A percentile compares a stretch with the other conserved stretches of the same genome.
Conservation (phyloP, 805 yeast species). For the Kodamaea neixiangensis region DNA sequence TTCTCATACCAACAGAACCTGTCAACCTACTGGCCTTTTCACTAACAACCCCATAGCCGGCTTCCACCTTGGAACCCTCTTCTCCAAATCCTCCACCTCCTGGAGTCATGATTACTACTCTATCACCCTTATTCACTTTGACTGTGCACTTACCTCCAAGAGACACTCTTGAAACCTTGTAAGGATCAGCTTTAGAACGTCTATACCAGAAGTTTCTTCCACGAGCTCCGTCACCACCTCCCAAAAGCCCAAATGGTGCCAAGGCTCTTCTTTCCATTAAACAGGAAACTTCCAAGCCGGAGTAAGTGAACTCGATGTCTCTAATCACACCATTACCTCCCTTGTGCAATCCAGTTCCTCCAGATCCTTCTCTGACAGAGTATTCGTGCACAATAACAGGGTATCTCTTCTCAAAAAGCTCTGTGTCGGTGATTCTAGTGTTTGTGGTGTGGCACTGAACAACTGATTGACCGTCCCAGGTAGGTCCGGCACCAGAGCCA, state of each 20-base stretch:
- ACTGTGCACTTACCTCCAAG: slow-evolving; percentile 39
- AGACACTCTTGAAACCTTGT: slow-evolving; percentile 22
- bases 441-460: slow-evolving; percentile 94
- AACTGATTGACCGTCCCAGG: slow-evolving; percentile 85
- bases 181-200: slow-evolving; percentile 16
- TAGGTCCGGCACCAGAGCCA: slow-evolving; percentile 90
- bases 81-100: slow-evolving; percentile 49
- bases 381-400: slow-evolving; percentile 79
- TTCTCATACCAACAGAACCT: slow-evolving; percentile 40
- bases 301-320: slow-evolving; percentile 69
- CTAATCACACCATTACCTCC: slow-evolving; percentile 91
- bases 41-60: slow-evolving; percentile 26
- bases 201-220: slow-evolving; percentile 53
- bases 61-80: slow-evolving; percentile 8
- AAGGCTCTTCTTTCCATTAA: slow-evolving; percentile 81
- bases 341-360: slow-evolving; percentile 69
- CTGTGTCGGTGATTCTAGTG: slow-evolving; percentile 90
- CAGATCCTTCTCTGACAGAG: slow-evolving; percentile 68
- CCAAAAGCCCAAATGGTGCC: slow-evolving; percentile 84
- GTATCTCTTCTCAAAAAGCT: slow-evolving; percentile 82
- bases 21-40: slow-evolving; percentile 28
- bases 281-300: slow-evolving; percentile 64
- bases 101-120: slow-evolving; percentile 41
- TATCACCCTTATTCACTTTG: slow-evolving; percentile 40
- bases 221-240: slow-evolving; percentile 74